Conservation (phyloP, 176 grass and related monocot genomes). For the Thalia dealbata region DNA sequence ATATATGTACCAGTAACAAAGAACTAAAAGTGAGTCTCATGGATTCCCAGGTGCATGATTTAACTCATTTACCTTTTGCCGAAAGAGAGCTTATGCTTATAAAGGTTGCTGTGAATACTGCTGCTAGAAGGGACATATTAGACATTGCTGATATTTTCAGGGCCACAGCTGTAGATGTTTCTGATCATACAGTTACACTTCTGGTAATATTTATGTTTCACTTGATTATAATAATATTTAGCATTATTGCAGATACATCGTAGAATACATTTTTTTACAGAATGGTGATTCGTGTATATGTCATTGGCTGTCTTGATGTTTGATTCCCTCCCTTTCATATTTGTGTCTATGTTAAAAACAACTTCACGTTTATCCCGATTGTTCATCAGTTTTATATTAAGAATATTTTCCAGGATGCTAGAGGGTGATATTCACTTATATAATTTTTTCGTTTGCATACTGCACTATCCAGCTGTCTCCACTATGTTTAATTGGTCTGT, state of each 20-base stretch:
- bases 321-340: background rate
- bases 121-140: slow-evolving; percentile 48
- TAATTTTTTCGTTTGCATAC: too few species aligned
- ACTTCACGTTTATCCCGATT: background rate
- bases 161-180: slow-evolving; percentile 59
- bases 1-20: background rate
- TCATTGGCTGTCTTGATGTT: background rate
- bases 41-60: slow-evolving; percentile 43
- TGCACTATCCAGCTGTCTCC: too few species aligned
- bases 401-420: too few species aligned
- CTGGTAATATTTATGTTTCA: slow-evolving; percentile 30
- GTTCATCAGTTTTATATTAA: background rate
- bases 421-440: too few species aligned
- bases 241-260: background rate
- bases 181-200: slow-evolving; percentile 71
- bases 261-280: background rate
- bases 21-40: background rate
- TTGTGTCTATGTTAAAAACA: too few species aligned
- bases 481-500: too few species aligned
- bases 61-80: slow-evolving; percentile 55
- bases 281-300: background rate
- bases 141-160: slow-evolving; percentile 66
- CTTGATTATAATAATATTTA: background rate
- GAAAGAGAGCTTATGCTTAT: slow-evolving; percentile 73
- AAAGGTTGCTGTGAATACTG: slow-evolving; percentile 56